Evolutionary conservation across 2,329 filamentous ascomycete species (phyloP).

Genomic region (Onygena corvina): DNA sequence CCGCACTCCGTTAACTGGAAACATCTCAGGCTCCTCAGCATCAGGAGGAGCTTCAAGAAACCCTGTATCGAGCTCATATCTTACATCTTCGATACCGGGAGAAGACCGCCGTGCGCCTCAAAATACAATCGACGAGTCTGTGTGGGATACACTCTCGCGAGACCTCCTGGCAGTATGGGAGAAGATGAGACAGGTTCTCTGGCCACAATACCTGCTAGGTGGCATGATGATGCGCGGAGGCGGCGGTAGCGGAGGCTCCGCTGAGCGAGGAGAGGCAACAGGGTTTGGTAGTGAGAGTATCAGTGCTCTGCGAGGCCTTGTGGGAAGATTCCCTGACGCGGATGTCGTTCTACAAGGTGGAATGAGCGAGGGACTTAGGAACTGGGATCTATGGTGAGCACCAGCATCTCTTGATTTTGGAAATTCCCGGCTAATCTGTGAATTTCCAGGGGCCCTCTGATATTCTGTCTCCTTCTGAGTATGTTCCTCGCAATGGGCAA

Average conservation of each 20-base stretch:
- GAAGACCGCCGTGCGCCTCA: slow-evolving; percentile 81
- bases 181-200: slow-evolving; percentile 96
- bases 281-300: slow-evolving; percentile 31
- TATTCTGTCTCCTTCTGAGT: slow-evolving; percentile 84
- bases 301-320: slow-evolving; percentile 41
- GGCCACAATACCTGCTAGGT: slow-evolving; percentile 81
- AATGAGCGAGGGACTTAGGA: slow-evolving; percentile 80
- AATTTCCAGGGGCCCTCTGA: slow-evolving; percentile 62
- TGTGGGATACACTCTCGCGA: slow-evolving; percentile 92
- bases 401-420: neutral
- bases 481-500: slow-evolving; percentile 78
- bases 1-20: slow-evolving; percentile 69
- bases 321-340: slow-evolving; percentile 56
- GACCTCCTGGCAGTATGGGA: slow-evolving; percentile 90
- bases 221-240: slow-evolving; percentile 49
- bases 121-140: slow-evolving; percentile 92
- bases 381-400: slow-evolving; percentile 81
- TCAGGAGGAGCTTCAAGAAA: slow-evolving; percentile 7
- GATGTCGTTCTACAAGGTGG: slow-evolving; percentile 53
- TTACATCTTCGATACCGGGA: slow-evolving; percentile 80
- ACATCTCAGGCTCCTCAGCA: slow-evolving; percentile 44
- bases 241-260: slow-evolving; percentile 42
- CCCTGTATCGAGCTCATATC: slow-evolving; percentile 59
- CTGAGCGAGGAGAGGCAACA: slow-evolving; percentile 45
- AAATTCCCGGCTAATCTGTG: neutral